Percentiles rank a stretch among this genome's conserved stretches.
Conservation (phyloP, 2,329 filamentous ascomycete species). For the Beauveria brongniartii region DNA sequence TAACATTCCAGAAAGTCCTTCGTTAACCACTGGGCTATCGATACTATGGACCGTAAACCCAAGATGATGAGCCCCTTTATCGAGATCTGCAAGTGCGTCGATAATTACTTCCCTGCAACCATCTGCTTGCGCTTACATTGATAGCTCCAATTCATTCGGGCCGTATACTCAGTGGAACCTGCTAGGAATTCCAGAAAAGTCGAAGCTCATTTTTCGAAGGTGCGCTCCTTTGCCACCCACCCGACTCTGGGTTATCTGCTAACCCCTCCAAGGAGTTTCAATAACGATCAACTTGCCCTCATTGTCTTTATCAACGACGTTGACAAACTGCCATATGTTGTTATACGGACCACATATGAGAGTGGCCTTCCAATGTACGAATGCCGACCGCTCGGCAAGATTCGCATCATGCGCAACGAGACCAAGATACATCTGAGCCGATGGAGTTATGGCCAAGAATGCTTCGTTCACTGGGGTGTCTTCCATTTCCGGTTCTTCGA, state of each 20-base stretch:
- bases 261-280: conserved; percentile 36
- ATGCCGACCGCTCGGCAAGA: conserved; percentile 34
- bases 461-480: background rate
- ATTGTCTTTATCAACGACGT: conserved; percentile 40
- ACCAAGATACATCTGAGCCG: conserved; percentile 1
- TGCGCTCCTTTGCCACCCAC: conserved; percentile 20
- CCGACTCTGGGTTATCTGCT: background rate
- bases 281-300: conserved; percentile 46
- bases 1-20: background rate
- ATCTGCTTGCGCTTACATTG: background rate
- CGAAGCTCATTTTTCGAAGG: conserved; percentile 48
- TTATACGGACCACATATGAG: conserved; percentile 35
- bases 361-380: conserved; percentile 36
- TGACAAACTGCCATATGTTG: conserved; percentile 37
- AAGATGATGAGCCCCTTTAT: conserved; percentile 36
- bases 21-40: conserved; percentile 48
- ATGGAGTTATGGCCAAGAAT: background rate
- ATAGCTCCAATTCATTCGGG: conserved; percentile 39
- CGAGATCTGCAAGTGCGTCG: conserved; percentile 34
- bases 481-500: conserved; percentile 6
- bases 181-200: conserved; percentile 36
- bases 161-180: conserved; percentile 36
- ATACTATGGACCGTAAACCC: conserved; percentile 49
- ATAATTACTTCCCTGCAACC: background rate
- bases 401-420: conserved; percentile 1